Conservation (phyloP, 306 rosid genomes). For the Cucumis hystrix region DNA sequence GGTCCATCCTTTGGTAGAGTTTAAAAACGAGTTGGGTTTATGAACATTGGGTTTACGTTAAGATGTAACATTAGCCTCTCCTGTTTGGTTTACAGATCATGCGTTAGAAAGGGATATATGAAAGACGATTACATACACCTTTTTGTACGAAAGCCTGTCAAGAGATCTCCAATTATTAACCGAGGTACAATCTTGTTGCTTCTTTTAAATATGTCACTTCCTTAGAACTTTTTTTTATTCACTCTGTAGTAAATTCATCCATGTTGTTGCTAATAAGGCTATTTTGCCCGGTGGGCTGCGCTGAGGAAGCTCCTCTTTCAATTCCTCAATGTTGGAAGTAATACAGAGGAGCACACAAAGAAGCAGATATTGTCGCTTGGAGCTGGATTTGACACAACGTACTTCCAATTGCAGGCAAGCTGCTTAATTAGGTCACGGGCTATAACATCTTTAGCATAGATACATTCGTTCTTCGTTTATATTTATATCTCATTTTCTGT, state of each 20-base stretch:
- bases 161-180: slow-evolving; percentile 92
- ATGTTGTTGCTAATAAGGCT: slow-evolving; percentile 33
- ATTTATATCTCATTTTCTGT: background rate
- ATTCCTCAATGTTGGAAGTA: slow-evolving; percentile 53
- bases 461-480: background rate
- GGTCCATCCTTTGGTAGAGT: background rate
- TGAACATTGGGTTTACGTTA: too few relatives aligned
- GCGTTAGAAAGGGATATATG: slow-evolving; percentile 91
- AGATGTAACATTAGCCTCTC: slow-evolving; percentile 6
- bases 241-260: background rate
- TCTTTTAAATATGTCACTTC: background rate
- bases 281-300: slow-evolving; percentile 89
- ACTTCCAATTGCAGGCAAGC: slow-evolving; percentile 99
- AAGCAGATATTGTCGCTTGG: slow-evolving; percentile 64
- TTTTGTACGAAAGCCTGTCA: slow-evolving; percentile 74
- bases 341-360: slow-evolving; percentile 16
- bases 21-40: background rate
- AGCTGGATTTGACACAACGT: slow-evolving; percentile 87
- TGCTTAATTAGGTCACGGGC: slow-evolving; percentile 17
- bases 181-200: slow-evolving; percentile 44
- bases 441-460: slow-evolving; percentile 6
- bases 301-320: slow-evolving; percentile 56
- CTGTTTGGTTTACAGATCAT: slow-evolving; percentile 47
- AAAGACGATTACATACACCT: slow-evolving; percentile 78
- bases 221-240: background rate